These are phyloP conservation scores for Knoxia roxburghii DNA, from an alignment of 257 asterid species.

Conservation along the genomic window DNA sequence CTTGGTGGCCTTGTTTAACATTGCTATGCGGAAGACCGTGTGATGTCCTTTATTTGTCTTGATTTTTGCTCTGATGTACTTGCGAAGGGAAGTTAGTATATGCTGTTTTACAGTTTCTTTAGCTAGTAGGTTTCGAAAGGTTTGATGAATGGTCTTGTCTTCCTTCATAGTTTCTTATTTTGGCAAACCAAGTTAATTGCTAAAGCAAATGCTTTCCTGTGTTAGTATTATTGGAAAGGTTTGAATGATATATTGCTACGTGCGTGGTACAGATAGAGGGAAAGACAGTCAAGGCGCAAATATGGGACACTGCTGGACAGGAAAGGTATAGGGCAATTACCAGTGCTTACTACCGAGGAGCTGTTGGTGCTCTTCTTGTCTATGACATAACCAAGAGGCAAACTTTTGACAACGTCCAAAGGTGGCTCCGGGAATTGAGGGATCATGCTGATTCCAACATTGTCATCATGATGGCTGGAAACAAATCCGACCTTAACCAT, in stretches of 20 bases:
- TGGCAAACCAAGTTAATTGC: neutral
- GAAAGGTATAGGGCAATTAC: constrained; percentile 82
- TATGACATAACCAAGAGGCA: constrained; percentile 75
- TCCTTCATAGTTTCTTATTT: too few relatives aligned
- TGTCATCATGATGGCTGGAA: constrained; percentile 75
- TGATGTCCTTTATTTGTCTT: too few relatives aligned
- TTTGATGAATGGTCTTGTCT: neutral
- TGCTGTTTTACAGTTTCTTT: neutral
- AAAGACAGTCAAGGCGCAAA: constrained; percentile 75
- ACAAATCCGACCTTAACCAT: constrained; percentile 77
- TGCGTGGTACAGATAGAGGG: constrained; percentile 51
- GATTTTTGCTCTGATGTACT: too few relatives aligned
- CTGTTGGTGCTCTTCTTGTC: constrained; percentile 78
- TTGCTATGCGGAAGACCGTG: too few relatives aligned
- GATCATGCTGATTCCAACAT: constrained; percentile 81
- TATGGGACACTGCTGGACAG: constrained; percentile 89
- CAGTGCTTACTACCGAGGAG: constrained; percentile 84
- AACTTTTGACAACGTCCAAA: constrained; percentile 65
- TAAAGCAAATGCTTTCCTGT: neutral
- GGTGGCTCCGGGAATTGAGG: constrained; percentile 83
- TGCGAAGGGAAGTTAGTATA: neutral
- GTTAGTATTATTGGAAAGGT: neutral
- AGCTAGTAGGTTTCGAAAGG: neutral
- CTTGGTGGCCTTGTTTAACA: neutral
- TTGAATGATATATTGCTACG: constrained; percentile 9